A percentile compares a stretch with the other conserved stretches of the same genome.
Conservation (phyloP, 306 rosid genomes). For the Pterocarpus macrocarpus region DNA sequence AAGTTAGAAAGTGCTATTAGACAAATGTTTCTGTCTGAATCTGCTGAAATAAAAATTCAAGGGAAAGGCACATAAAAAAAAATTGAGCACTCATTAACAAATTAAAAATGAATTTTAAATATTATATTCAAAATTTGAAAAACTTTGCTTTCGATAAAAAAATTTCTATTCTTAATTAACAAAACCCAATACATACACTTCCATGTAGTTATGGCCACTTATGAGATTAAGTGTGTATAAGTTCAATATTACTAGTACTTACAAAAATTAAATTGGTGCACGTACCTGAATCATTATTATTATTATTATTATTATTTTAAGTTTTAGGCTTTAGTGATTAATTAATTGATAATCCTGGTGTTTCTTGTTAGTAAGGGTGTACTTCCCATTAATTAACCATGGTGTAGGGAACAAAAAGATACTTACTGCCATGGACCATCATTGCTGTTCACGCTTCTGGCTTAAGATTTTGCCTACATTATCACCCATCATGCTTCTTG, state of each 20-base stretch:
- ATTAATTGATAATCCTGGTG: not conserved
- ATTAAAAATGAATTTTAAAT: too few species aligned
- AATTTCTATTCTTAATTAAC: too few species aligned
- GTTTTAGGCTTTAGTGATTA: not conserved
- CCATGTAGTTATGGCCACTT: too few species aligned
- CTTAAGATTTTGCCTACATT: conserved; percentile 51
- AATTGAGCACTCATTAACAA: too few species aligned
- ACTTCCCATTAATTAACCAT: not conserved
- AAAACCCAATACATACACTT: too few species aligned
- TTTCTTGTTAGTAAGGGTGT: not conserved
- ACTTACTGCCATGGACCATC: conserved; percentile 9
- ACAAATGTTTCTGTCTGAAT: not conserved
- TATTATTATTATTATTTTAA: too few species aligned
- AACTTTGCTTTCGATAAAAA: too few species aligned
- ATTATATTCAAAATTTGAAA: too few species aligned
- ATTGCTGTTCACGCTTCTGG: conserved; percentile 27
- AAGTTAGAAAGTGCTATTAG: not conserved
- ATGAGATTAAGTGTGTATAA: too few species aligned
- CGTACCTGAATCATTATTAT: not conserved
- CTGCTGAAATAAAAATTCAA: not conserved
- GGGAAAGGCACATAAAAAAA: not conserved
- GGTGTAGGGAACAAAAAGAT: not conserved
- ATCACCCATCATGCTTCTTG: conserved; percentile 49
- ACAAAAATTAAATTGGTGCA: not conserved
- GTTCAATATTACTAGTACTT: too few species aligned